Evolutionary conservation across 1,139 yeast species (phyloP).

Genomic region (Suhomyces ambrosiae): DNA sequence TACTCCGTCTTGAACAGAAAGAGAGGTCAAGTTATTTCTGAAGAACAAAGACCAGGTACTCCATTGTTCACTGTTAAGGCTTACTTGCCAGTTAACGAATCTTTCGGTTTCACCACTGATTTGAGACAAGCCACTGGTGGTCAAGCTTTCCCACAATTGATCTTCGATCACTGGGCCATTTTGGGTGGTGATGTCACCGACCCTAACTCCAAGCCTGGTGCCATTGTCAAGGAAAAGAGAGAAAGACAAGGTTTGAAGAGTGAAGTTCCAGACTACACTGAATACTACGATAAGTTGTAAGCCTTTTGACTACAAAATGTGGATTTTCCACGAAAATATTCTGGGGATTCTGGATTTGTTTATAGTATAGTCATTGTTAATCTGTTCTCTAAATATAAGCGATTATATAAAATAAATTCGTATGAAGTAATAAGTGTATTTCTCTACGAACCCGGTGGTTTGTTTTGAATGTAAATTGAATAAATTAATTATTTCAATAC

Average conservation of each 20-base stretch:
- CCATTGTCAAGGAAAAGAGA: constrained; percentile 86
- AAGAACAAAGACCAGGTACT: constrained; percentile 99
- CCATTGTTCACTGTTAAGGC: constrained; percentile 99
- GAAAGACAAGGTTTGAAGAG: constrained; percentile 98
- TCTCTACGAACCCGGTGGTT: too few relatives aligned
- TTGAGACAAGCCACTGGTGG: constrained; percentile 99
- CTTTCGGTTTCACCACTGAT: constrained; percentile 99
- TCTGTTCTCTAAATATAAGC: constrained; percentile 10
- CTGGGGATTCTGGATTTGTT: constrained; percentile 10
- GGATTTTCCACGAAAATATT: constrained; percentile 1
- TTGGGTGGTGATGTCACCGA: constrained; percentile 92
- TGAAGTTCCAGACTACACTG: constrained; percentile 98
- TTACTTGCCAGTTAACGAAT: constrained; percentile 99
- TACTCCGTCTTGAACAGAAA: constrained; percentile 99
- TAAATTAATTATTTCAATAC: too few relatives aligned
- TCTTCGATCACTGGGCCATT: constrained; percentile 97
- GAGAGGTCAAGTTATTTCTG: constrained; percentile 99
- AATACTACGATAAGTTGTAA: constrained; percentile 98
- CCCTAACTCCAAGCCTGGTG: constrained; percentile 92
- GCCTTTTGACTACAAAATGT: constrained; percentile 18
- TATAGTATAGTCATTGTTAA: constrained; percentile 15
- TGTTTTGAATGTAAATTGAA: too few relatives aligned
- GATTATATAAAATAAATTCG: constrained; percentile 5
- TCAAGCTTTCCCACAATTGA: constrained; percentile 99
- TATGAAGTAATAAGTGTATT: too few relatives aligned